Base-by-base conservation (phyloP, 2,329 filamentous ascomycete genomes). In the Pezicula neosporulosa region DNA sequence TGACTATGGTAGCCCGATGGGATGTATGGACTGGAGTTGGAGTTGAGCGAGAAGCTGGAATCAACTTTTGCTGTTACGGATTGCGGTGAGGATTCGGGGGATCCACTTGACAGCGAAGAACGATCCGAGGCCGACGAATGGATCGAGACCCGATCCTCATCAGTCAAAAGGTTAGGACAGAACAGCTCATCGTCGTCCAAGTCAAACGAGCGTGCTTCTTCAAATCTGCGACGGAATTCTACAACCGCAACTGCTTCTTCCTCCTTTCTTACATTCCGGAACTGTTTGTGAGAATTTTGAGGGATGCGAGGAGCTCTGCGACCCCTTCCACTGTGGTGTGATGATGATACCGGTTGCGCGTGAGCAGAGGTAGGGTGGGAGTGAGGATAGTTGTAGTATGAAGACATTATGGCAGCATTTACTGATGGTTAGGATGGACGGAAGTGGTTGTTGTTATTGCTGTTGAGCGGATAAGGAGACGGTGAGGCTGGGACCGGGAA, bases 121-220 rank as follows among this genome's bases (percentile, higher is more conserved):
- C 92, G 89, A 74, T 99, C 94, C 54, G 94, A 97, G 28, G 82
- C 83, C 35, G 87, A 85, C 54, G 90, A 95, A 73, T 93, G 89
- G 60, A 97, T 96, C 50, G 91, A 96, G 64, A 92, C 87, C 68
- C 95, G 77, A 89, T 97, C 59, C 44, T 45, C 63, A 57, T 97
- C 92, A 35, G 91, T 96, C 75, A 97, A 77, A 62, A 97, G 81
- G 68, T 87, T 85, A 57, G 93, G 93, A 73, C 92, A 97, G 72
- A 97, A 97, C 71, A 96, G 87, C 74, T 96, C 81, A 69, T 97
- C 93, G 68, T 97, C 93, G 66, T 97, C 93, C 56, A 97, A 80
- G 63, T 97, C 93, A 66, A 97, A 97, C 9, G 92, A 96, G 53
- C 91, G 85, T 53, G 89, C 90, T 58, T 90, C 89, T 74, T 97